Percentiles rank a stretch among this genome's conserved stretches.
Evolutionary conservation across 345 rosid genomes (phyloP).

Genomic region (Boechera stricta): DNA sequence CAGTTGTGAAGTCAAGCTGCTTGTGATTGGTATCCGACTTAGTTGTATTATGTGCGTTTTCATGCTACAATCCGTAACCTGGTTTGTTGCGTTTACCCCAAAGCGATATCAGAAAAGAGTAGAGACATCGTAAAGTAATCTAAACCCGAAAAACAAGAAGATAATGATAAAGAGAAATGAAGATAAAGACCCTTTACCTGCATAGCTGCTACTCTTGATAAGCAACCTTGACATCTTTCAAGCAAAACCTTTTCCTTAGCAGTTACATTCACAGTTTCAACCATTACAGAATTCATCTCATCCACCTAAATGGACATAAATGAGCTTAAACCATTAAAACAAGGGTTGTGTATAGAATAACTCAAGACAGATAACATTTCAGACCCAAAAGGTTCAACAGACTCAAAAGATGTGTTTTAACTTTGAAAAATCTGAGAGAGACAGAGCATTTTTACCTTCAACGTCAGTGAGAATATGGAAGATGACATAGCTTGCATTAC

Average conservation of each 20-base stretch:
- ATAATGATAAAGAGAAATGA: not conserved
- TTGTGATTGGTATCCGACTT: slow-evolving; percentile 57
- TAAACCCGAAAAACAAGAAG: slow-evolving; percentile 7
- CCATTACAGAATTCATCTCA: slow-evolving; percentile 69
- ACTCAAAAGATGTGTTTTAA: slow-evolving; percentile 3
- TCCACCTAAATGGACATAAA: slow-evolving; percentile 60
- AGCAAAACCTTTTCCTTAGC: slow-evolving; percentile 80
- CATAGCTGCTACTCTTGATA: slow-evolving; percentile 71
- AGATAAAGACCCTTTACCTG: slow-evolving; percentile 59
- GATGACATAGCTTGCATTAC: slow-evolving; percentile 95
- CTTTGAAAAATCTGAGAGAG: not conserved
- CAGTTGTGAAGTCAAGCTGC: slow-evolving; percentile 78
- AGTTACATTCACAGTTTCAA: slow-evolving; percentile 68
- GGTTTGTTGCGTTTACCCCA: slow-evolving; percentile 33
- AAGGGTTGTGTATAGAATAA: not conserved
- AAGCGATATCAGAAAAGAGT: slow-evolving; percentile 11
- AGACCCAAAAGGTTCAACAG: slow-evolving; percentile 9
- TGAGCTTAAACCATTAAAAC: not conserved
- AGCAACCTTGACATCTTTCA: slow-evolving; percentile 75
- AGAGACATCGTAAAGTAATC: not conserved
- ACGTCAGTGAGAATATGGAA: slow-evolving; percentile 64
- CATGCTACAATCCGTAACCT: slow-evolving; percentile 95
- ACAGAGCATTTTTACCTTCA: slow-evolving; percentile 57
- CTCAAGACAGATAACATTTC: slow-evolving; percentile 1
- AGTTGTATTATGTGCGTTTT: slow-evolving; percentile 86